A percentile compares a stretch with the other conserved stretches of the same genome.
Evolutionary conservation across 257 asterid genomes (phyloP).

Genomic region (Paraleonurus japonicus): DNA sequence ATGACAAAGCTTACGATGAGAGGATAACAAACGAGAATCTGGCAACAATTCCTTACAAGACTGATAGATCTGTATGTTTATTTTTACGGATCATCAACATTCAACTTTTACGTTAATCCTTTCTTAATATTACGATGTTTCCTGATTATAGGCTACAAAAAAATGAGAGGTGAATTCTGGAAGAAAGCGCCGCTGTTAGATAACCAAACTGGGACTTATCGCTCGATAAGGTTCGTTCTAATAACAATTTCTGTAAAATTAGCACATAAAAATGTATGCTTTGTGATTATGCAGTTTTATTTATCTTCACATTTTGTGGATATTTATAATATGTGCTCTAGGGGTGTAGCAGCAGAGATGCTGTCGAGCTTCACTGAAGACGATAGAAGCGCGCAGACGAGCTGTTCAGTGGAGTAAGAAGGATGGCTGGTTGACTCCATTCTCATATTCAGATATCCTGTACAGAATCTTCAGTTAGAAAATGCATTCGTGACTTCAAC

Average conservation of each 20-base stretch:
- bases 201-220: constrained; percentile 36
- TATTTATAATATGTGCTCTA: constrained; percentile 1
- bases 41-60: constrained; percentile 30
- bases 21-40: constrained; percentile 39
- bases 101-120: background rate
- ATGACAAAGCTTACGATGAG: constrained; percentile 30
- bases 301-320: background rate
- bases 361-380: constrained; percentile 57
- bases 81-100: background rate
- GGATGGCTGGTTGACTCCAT: background rate
- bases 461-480: constrained; percentile 16
- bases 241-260: background rate
- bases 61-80: constrained; percentile 33
- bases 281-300: background rate
- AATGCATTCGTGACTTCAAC: background rate
- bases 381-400: constrained; percentile 48
- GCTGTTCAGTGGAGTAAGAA: constrained; percentile 46
- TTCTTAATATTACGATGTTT: background rate
- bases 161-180: constrained; percentile 38
- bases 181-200: constrained; percentile 37
- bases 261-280: background rate
- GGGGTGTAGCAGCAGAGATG: constrained; percentile 47
- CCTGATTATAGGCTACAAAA: constrained; percentile 41
- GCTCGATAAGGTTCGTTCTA: constrained; percentile 44
- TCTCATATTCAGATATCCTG: constrained; percentile 8